Evolutionary conservation across 2,329 filamentous ascomycete species (phyloP), one percentile per base, ranked within the genome.

Genomic region (Xylaria sp.): DNA sequence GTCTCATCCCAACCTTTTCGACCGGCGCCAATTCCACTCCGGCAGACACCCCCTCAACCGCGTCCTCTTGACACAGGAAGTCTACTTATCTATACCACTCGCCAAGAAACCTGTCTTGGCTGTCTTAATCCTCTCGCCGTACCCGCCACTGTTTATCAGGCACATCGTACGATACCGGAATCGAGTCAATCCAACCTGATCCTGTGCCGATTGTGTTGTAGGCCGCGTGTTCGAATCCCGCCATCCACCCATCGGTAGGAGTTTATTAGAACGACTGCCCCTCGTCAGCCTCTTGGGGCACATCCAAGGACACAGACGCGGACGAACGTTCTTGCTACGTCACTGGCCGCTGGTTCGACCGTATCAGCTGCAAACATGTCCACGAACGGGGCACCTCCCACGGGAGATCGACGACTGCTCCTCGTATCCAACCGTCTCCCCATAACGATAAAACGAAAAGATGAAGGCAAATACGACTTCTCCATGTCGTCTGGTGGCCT

Each of bases 401-500:
- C 75, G 10, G 70, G 74, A 58, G 76, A 78, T 59, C 74, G 74
- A 44, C 73, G 88, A 72, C 86, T 98, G 63, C 88, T 98, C 61
- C 90, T 98, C 57, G 91, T 98, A 75, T 98, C 95, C 44, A 99
- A 99, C 80, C 93, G 96, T 64, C 87, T 98, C 51, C 95, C 96
- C 68, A 97, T 98, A 81, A 98, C 95, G 73, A 97, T 98, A 84
- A 98, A 98, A 84, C 91, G 93, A 74, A 91, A 91, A 63, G 93
- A 96, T 62, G 93, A 97, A 85, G 94, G 94, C 77, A 91, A 92
- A 80, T 99, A 97, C 84, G 89, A 91, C 78, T 97, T 97, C 82
- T 94, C 92, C 80, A 97, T 98, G 93, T 98, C 95, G 56, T 98
- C 96, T 1, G 96, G 96, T 67, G 96, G 96, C 50, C 88, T 99